Percentiles rank a stretch among this genome's conserved stretches.
Conservation (phyloP, 352 stramenopile genomes). For the Pythium grandisporangium region DNA sequence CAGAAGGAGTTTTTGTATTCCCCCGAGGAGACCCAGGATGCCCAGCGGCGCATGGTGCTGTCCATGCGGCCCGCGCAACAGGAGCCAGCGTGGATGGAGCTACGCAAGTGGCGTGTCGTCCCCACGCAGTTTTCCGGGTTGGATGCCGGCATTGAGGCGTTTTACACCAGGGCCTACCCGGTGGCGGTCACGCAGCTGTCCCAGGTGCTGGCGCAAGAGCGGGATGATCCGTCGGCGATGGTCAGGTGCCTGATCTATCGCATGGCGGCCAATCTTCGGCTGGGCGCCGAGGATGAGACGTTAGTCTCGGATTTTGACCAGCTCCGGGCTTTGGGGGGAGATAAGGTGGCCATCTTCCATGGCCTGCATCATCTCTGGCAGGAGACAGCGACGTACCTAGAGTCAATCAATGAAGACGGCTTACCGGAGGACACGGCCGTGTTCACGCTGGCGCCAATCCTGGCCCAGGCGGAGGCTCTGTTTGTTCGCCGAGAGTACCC, state of each 20-base stretch:
- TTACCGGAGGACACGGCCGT: conserved; percentile 16
- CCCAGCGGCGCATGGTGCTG: conserved; percentile 40
- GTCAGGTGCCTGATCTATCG: conserved; percentile 71
- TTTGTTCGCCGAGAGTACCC: conserved; percentile 56
- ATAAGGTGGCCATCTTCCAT: conserved; percentile 73
- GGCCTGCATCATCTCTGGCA: conserved; percentile 60
- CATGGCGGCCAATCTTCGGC: conserved; percentile 58
- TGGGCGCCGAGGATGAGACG: conserved; percentile 39
- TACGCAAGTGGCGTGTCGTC: conserved; percentile 37
- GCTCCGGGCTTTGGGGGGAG: conserved; percentile 43
- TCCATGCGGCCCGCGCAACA: conserved; percentile 17
- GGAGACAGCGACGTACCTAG: conserved; percentile 45
- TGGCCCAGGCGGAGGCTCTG: conserved; percentile 43
- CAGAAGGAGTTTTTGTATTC: conserved; percentile 66
- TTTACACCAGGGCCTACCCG: conserved; percentile 53
- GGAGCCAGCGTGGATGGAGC: conserved; percentile 17
- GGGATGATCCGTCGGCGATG: conserved; percentile 52
- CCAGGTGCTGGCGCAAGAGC: conserved; percentile 23
- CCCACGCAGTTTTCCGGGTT: conserved; percentile 30
- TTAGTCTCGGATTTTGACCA: conserved; percentile 39
- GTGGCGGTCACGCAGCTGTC: conserved; percentile 41
- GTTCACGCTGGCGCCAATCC: conserved; percentile 47
- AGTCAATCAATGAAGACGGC: conserved; percentile 22
- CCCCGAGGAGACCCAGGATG: conserved; percentile 36
- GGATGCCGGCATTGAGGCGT: conserved; percentile 59